Percentiles rank a stretch among this genome's conserved stretches.
These are phyloP conservation scores for Tetrapisispora taiwanensis DNA, from an alignment of 805 yeast genomes.

Conservation along the genomic window DNA sequence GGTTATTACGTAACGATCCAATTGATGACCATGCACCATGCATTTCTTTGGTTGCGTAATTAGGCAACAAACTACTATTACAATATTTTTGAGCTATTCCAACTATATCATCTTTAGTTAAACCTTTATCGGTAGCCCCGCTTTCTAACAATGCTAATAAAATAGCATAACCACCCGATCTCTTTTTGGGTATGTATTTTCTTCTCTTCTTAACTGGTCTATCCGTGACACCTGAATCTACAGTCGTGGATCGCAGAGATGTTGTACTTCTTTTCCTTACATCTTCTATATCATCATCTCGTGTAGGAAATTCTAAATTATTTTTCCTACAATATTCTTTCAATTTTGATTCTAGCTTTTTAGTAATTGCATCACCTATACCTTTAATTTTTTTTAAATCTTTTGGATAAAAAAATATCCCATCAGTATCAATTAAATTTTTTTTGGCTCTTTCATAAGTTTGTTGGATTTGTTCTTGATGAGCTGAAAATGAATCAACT, in stretches of 20 bases:
- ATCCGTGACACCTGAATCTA: background rate
- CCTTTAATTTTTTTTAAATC: conserved; percentile 51
- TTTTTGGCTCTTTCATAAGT: conserved; percentile 49
- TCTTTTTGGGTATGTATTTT: conserved; percentile 57
- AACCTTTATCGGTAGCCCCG: conserved; percentile 44
- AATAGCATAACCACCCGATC: conserved; percentile 83
- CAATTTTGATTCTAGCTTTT: conserved; percentile 38
- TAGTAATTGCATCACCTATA: conserved; percentile 64
- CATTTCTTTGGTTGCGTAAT: conserved; percentile 50
- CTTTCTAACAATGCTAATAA: conserved; percentile 44
- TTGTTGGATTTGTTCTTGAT: conserved; percentile 43
- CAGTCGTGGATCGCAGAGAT: conserved; percentile 7
- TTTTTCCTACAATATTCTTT: conserved; percentile 46
- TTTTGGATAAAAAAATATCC: conserved; percentile 41
- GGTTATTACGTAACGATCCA: conserved; percentile 52
- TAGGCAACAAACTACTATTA: conserved; percentile 46
- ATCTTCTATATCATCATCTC: conserved; percentile 1
- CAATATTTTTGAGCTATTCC: conserved; percentile 45
- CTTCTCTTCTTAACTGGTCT: conserved; percentile 14
- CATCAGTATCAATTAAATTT: conserved; percentile 37
- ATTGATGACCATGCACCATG: conserved; percentile 71
- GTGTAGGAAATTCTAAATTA: conserved; percentile 28
- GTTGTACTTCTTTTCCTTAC: conserved; percentile 11
- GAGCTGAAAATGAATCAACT: conserved; percentile 34
- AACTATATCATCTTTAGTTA: conserved; percentile 52